Evolutionary conservation across 768 basidiomycete genomes (phyloP).

Genomic region (Lyophyllum shimeji): DNA sequence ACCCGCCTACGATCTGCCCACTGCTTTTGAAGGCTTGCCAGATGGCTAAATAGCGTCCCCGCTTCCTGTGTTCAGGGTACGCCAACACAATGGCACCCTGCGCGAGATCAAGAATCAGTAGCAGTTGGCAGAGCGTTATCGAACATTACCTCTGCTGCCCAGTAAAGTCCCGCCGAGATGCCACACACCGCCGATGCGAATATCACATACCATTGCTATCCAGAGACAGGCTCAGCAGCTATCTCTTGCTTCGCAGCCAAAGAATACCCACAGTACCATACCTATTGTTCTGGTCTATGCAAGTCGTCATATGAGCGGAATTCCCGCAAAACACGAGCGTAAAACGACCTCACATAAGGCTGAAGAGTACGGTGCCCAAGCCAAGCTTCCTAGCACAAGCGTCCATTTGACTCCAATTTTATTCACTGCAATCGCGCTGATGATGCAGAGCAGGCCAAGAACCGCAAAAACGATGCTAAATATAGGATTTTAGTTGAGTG

Average conservation of each 20-base stretch:
- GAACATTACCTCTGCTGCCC: constrained; percentile 18
- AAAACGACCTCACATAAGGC: constrained; percentile 10
- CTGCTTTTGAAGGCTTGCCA: constrained; percentile 13
- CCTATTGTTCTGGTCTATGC: constrained; percentile 18
- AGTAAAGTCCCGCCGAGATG: constrained; percentile 18
- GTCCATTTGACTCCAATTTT: constrained; percentile 16
- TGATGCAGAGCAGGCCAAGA: constrained; percentile 17
- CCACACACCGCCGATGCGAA: constrained; percentile 12
- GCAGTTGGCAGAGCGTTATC: too few species aligned
- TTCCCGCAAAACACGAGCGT: not conserved
- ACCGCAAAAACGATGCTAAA: constrained; percentile 16
- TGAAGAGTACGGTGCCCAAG: constrained; percentile 15
- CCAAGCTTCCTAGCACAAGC: constrained; percentile 15
- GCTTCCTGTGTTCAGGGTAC: constrained; percentile 15
- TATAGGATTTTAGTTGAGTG: not conserved
- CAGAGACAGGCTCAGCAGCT: not conserved
- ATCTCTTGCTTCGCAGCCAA: too few species aligned
- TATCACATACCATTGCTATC: constrained; percentile 18
- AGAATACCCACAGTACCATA: constrained; percentile 15
- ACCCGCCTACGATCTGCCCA: constrained; percentile 20
- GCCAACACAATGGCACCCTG: constrained; percentile 14
- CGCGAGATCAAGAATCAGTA: not conserved
- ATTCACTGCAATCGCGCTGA: constrained; percentile 16
- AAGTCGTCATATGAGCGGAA: not conserved
- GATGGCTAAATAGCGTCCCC: constrained; percentile 13